Evolutionary conservation across 805 yeast species (phyloP), one percentile per base, ranked within the genome.

Genomic region (Candida stauntonica): DNA sequence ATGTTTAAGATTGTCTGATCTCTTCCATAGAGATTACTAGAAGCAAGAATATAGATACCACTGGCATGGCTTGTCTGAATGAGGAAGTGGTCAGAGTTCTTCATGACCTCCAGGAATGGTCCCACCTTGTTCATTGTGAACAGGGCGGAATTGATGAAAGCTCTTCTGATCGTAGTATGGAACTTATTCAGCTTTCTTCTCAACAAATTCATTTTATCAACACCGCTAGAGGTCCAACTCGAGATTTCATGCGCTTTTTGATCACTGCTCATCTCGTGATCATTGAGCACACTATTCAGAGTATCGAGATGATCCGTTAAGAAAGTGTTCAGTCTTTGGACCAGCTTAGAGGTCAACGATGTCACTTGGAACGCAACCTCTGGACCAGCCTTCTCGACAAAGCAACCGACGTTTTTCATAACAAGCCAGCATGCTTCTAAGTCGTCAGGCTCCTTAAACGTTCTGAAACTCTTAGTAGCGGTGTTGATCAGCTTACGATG

Each of bases 371-470:
- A 81, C 0, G 96, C 93, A 37, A 91, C 79, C 13, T 82, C 79
- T 5, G 77, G 73, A 29, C 93, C 86, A 20, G 94, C 91, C 5
- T 86, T 84, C 29, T 84, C 88, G 20, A 93, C 73, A 49, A 73
- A 81, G 44, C 73, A 75, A 12, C 97, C 96, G 26, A 86, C 71
- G 50, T 79, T 79, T 50, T 76, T 84, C 47, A 93, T 66, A 50
- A 81, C 79, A 21, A 73, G 70, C 89, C 95, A 93, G 31, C 85
- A 85, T 38, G 71, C 75, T 52, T 87, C 94, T 34, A 93, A 66
- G 54, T 84, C 88, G 49, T 91, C 99, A 1, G 96, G 89, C 52
- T 86, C 97, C 53, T 86, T 86, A 60, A 86, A 86, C 0, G 95
- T 84, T 50, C 88, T 74, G 63, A 86, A 85, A 12, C 82, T 74